Evolutionary conservation across 2,329 filamentous ascomycete species (phyloP), one percentile per base, ranked within the genome.

Genomic region (Nemania serpens): DNA sequence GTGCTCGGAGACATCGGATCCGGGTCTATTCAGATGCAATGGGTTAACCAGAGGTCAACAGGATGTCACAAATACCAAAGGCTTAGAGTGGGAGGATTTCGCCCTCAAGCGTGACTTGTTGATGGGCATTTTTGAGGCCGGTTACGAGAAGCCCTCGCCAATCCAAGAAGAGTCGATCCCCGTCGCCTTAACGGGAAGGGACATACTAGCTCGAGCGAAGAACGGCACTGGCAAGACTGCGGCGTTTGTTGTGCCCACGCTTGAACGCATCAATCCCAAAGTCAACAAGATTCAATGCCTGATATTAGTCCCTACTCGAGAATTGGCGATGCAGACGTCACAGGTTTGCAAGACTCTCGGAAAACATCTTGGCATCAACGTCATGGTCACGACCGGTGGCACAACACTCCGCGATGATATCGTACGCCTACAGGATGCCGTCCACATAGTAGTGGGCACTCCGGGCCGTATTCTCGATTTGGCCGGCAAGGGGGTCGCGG

Each of bases 121-220:
- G 80, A 99, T 98, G 94, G 95, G 95, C 65, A 98, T 99, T 68
- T 99, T 98, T 77, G 95, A 99, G 81, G 95, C 95, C 69, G 95
- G 95, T 66, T 99, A 97, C 77, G 95, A 99, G 77, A 97, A 96
- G 80, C 95, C 95, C 15, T 99, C 95, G 59, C 95, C 95, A 11
- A 99, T 99, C 71, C 95, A 99, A 86, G 95, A 99, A 88, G 95
- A 98, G 81, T 93, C 95, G 57, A 97, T 99, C 73, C 95, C 95
- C 49, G 94, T 99, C 68, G 95, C 95, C 52, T 84, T 99, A 59
- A 96, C 94, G 49, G 95, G 95, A 58, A 88, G 94, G 78, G 95
- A 99, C 75, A 93, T 99, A 71, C 85, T 99, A 66, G 95, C 95
- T 62, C 88, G 95, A 78, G 95, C 95, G 68, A 99, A 99, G 83